Evolutionary conservation across 2,329 filamentous ascomycete species (phyloP).

Genomic region (Colletotrichum salicis): DNA sequence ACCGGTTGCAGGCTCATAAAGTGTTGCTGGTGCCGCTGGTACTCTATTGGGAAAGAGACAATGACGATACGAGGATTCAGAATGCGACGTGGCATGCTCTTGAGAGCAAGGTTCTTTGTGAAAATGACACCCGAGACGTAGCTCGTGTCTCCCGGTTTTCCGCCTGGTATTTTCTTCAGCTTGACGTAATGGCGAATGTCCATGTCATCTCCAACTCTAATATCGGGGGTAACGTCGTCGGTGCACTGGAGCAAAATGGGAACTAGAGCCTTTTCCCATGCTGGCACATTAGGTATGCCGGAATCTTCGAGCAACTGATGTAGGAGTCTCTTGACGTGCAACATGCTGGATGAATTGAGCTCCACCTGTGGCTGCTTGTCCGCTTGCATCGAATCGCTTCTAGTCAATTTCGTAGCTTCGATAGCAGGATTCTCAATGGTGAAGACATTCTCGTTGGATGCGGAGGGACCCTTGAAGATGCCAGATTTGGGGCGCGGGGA

Average conservation of each 20-base stretch:
- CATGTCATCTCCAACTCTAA: slow-evolving; percentile 91
- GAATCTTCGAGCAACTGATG: slow-evolving; percentile 84
- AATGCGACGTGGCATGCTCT: slow-evolving; percentile 93
- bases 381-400: slow-evolving; percentile 86
- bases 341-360: slow-evolving; percentile 85
- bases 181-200: slow-evolving; percentile 98
- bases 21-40: slow-evolving; percentile 87
- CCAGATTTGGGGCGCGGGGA: slow-evolving; percentile 75
- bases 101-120: slow-evolving; percentile 94
- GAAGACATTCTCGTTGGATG: slow-evolving; percentile 62
- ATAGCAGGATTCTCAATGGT: slow-evolving; percentile 57
- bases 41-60: slow-evolving; percentile 95
- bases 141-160: slow-evolving; percentile 88
- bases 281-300: slow-evolving; percentile 74
- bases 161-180: slow-evolving; percentile 93
- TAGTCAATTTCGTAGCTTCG: slow-evolving; percentile 65
- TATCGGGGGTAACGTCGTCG: slow-evolving; percentile 93
- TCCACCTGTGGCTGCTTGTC: slow-evolving; percentile 80
- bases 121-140: slow-evolving; percentile 98
- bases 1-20: slow-evolving; percentile 99
- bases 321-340: slow-evolving; percentile 87
- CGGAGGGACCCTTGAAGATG: slow-evolving; percentile 65
- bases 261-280: slow-evolving; percentile 90
- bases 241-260: slow-evolving; percentile 92
- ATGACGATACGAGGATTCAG: slow-evolving; percentile 87